Evolutionary conservation across 176 grass and related monocot genomes (phyloP).

Genomic region (Carex myosuroides): DNA sequence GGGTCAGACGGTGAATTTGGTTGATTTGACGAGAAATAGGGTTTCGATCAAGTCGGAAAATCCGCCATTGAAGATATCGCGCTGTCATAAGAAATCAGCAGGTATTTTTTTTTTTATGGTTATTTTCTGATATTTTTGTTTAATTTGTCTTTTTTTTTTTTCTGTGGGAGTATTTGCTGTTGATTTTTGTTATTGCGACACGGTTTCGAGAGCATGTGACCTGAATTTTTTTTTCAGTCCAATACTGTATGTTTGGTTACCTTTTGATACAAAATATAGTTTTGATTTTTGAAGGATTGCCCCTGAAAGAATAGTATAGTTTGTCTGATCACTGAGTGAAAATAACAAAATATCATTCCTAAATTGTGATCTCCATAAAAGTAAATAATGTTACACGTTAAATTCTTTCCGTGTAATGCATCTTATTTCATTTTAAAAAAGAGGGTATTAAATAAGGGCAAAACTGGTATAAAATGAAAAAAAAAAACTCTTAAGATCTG

Average conservation of each 20-base stretch:
- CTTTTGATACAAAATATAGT: neutral
- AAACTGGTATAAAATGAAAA: too few relatives aligned
- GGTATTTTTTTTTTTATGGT: constrained; percentile 10
- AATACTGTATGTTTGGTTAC: neutral
- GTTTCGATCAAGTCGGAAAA: constrained; percentile 14
- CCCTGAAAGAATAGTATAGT: neutral
- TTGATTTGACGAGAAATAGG: constrained; percentile 17
- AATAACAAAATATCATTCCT: too few relatives aligned
- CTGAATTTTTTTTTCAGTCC: neutral
- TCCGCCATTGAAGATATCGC: constrained; percentile 12
- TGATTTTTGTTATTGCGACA: neutral
- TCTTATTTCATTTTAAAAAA: too few relatives aligned
- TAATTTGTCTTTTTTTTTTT: neutral
- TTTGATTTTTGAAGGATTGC: neutral
- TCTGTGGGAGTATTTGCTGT: neutral
- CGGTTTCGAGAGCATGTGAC: neutral
- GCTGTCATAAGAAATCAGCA: constrained; percentile 15
- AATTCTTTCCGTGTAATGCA: too few relatives aligned
- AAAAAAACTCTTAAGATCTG: too few relatives aligned
- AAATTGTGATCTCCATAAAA: too few relatives aligned
- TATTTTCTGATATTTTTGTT: neutral
- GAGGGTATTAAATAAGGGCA: too few relatives aligned
- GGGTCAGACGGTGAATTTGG: neutral
- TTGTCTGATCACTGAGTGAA: too few relatives aligned
- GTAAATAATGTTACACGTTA: too few relatives aligned